Evolutionary conservation across 192 early-diverging fungal species (phyloP), one percentile per base, ranked within the genome.

Genomic region (Podila epicladia): DNA sequence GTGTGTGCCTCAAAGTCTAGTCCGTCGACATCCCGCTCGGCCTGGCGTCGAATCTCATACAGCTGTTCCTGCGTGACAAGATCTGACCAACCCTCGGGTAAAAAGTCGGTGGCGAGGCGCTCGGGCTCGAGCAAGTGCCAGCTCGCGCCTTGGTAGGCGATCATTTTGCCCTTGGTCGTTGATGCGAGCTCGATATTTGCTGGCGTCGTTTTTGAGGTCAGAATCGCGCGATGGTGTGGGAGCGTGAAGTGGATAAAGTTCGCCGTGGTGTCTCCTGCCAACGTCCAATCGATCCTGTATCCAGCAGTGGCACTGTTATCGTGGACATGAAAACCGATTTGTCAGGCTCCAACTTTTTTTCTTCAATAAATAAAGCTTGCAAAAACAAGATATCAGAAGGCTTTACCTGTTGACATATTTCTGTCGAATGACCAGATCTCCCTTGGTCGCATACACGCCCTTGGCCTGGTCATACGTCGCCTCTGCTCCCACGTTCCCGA

Each of bases 151-250:
- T 22, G 11, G 49, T 82, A 82, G 26, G 80, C 80, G 9, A 74
- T 53, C 80, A 82, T 82, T 58, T 71, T 74, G 15, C 80, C 80
- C 28, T 73, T 82, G 59, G 72, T 74, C 4, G 72, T 73, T 9
- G 80, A 82, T 2, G 61, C 62, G n/a, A 82, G 38, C 50, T 64
- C 51, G 3, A 82, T 5, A 3, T 49, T n/a, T 4, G 78, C 73
- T 0, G 71, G 66, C 7, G 22, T 71, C 28, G 58, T 38, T 5
- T 53, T 33, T 33, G 72, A 65, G 26, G 80, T 74, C 32, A 82
- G 58, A 20, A 60, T 32, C 0, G 64, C 33, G 1, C 72, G 69
- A 15, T 82, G 80, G 41, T 82, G 80, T 26, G 80, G 72, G 15
- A 82, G 67, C 33, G 80, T 74, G 45, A 82, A 82, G 49, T 74